A percentile compares a stretch with the other conserved stretches of the same genome.
phyloP scores from a whole-genome alignment of 257 asterid species.

The Nicotiana paniculata region DNA sequence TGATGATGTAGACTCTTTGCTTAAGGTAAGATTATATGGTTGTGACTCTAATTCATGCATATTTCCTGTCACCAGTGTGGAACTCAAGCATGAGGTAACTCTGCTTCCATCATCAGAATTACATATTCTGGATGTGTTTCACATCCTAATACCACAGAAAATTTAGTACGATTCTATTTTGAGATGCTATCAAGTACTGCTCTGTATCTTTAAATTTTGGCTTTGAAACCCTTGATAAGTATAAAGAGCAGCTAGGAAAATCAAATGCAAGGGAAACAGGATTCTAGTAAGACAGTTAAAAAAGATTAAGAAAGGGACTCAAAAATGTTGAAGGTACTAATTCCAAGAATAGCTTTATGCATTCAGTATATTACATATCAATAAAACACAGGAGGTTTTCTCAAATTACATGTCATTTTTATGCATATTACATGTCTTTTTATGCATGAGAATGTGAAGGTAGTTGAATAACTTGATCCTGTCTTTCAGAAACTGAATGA shows the following conservation, averaged over 20 bases:
- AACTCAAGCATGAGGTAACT: no score
- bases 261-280: neutral
- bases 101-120: neutral
- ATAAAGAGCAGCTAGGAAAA: neutral
- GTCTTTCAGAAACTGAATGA: slow-evolving; percentile 59
- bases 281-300: neutral
- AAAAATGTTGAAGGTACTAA: neutral
- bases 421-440: neutral
- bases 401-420: no score
- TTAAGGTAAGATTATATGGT: slow-evolving; percentile 42
- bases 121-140: neutral
- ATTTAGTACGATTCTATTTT: no score
- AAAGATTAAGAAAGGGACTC: neutral
- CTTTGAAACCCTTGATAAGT: neutral
- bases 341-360: neutral
- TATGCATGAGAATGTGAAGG: neutral
- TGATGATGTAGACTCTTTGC: slow-evolving; percentile 52
- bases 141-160: neutral
- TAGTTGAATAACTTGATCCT: slow-evolving; percentile 7
- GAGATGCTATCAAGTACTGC: neutral
- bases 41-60: no score
- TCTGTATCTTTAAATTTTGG: neutral
- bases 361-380: neutral
- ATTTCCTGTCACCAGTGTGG: no score
- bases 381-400: neutral